A percentile compares a stretch with the other conserved stretches of the same genome.
Evolutionary conservation across 2,329 filamentous ascomycete species (phyloP).

Genomic region (Penicillium vulpinum): DNA sequence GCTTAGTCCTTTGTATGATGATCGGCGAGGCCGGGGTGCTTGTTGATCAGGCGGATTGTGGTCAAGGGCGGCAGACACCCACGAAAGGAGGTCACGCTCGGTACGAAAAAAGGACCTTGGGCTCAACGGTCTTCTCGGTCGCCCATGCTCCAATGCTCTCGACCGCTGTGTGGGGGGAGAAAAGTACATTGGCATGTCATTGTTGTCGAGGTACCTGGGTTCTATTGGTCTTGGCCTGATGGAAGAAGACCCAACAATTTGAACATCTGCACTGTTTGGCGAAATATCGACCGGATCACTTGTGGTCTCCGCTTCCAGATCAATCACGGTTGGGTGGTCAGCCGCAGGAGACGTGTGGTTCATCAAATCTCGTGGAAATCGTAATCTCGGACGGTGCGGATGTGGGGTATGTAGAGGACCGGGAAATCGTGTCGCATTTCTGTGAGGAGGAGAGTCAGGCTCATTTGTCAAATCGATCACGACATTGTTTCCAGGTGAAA

Average conservation of each 20-base stretch:
- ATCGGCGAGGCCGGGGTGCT: neutral
- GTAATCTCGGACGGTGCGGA: slow-evolving; percentile 11
- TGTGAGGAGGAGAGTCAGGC: slow-evolving; percentile 38
- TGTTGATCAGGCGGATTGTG: slow-evolving; percentile 1
- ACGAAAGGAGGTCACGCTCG: neutral
- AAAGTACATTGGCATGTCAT: slow-evolving; percentile 3
- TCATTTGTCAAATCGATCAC: slow-evolving; percentile 51
- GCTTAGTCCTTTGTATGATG: slow-evolving; percentile 61
- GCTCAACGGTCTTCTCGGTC: neutral
- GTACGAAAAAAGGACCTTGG: neutral
- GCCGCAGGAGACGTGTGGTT: neutral
- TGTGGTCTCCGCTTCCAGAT: slow-evolving; percentile 40
- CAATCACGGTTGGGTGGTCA: slow-evolving; percentile 32
- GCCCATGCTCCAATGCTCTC: neutral
- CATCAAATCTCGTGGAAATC: slow-evolving; percentile 41
- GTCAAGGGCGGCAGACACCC: slow-evolving; percentile 7
- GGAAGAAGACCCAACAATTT: slow-evolving; percentile 46
- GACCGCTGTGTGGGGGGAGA: neutral
- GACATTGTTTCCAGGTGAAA: slow-evolving; percentile 35
- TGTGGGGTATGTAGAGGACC: slow-evolving; percentile 2
- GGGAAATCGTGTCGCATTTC: neutral
- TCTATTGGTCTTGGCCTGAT: slow-evolving; percentile 19
- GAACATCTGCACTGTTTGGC: slow-evolving; percentile 50
- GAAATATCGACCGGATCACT: slow-evolving; percentile 20
- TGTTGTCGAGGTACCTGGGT: slow-evolving; percentile 12